Conservation (phyloP, 2,329 filamentous ascomycete species). For the Colletotrichum sp. region DNA sequence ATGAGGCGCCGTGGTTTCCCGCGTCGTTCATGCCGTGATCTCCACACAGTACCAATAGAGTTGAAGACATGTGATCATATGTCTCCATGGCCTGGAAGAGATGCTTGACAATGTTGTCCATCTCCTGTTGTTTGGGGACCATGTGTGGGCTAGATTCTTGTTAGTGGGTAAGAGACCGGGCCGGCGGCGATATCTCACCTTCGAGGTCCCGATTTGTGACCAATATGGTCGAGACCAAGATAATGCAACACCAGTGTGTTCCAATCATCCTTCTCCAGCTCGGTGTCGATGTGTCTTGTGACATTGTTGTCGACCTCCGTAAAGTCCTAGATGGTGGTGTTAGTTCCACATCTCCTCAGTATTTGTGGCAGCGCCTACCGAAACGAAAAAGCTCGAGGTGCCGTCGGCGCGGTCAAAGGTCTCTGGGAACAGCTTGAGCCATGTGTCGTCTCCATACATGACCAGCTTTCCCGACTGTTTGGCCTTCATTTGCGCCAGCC, state of each 20-base stretch:
- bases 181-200: slow-evolving; percentile 54
- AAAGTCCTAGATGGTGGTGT: slow-evolving; percentile 71
- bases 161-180: neutral
- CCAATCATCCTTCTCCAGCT: slow-evolving; percentile 84
- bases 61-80: slow-evolving; percentile 73
- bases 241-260: slow-evolving; percentile 94
- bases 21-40: slow-evolving; percentile 99
- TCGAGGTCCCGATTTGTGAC: slow-evolving; percentile 90
- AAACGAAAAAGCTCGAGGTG: slow-evolving; percentile 97
- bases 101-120: slow-evolving; percentile 81
- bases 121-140: slow-evolving; percentile 90
- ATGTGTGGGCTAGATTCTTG: slow-evolving; percentile 75
- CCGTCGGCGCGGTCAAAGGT: slow-evolving; percentile 89
- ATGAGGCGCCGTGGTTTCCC: slow-evolving; percentile 94
- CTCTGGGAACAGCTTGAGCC: slow-evolving; percentile 93
- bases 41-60: slow-evolving; percentile 84
- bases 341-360: slow-evolving; percentile 23
- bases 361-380: slow-evolving; percentile 63
- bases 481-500: slow-evolving; percentile 90
- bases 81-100: slow-evolving; percentile 80
- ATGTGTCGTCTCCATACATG: slow-evolving; percentile 98
- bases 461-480: slow-evolving; percentile 76
- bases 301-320: slow-evolving; percentile 98
- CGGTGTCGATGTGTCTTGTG: slow-evolving; percentile 82
- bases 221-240: slow-evolving; percentile 94